Base-by-base conservation (phyloP, 768 basidiomycete species). In the Dictyophora rubrovolvata region DNA sequence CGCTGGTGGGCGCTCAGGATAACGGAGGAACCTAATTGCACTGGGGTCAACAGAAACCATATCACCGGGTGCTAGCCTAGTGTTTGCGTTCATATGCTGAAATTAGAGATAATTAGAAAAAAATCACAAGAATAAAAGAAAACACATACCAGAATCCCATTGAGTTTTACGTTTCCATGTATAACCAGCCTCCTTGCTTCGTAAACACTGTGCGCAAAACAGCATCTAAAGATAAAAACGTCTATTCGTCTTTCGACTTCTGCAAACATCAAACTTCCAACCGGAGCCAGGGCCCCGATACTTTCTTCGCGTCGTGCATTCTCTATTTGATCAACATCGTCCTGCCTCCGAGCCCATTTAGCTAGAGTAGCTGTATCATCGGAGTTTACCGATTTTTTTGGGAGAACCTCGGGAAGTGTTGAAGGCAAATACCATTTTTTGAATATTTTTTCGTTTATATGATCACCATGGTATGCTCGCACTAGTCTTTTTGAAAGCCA, bases 211-310 rank as follows among this genome's bases (percentile, higher is more conserved):
- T 83, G 80, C 28, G 86, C 87, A 64, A 98, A 85, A 69, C 94
- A 95, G 58, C 82, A 81, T 52, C 94, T 77, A 73, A 97, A 98
- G 53, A 98, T 73, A 69, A 97, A 82, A 49, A 92, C 86, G 67
- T 99, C 96, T 69, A 99, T 80, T 70, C 96, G 71, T 68, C 93
- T 79, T 77, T 99, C 96, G n/a, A 98, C 79, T 71, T 97, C 92
- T 0, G 82, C 71, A 70, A 94, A 89, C 89, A 98, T 94, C 79
- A 99, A 80, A 69, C 89, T 93, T 53, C 90, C 92, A 16, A 98
- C 87, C 5, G 96, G 96, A 17, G 93, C 86, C 65, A 89, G 79
- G 1, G 82, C 85, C 64, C 83, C 80, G 62, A 69, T 68, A 61
- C 77, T 73, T 65, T 84, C 80, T 65, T 75, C 72, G 61, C 77